phyloP scores from a whole-genome alignment of 495 filamentous ascomycete genomes.

The Annulohypoxylon maeteangense region DNA sequence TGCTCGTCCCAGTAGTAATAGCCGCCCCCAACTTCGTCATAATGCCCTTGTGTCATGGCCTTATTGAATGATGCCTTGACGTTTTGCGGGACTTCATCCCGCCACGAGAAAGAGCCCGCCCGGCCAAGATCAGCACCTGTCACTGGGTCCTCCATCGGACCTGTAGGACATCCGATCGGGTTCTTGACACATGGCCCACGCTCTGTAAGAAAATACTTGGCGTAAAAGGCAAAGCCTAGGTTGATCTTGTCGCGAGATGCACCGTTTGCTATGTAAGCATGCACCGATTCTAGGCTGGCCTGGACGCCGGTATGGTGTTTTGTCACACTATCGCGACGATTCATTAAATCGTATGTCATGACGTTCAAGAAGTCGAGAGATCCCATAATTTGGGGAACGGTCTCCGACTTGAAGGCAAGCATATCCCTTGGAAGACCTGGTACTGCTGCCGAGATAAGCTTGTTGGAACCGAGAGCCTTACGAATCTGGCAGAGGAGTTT shows the following conservation, averaged over 20 bases:
- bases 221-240: conserved; percentile 79
- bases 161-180: conserved; percentile 71
- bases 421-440: conserved; percentile 75
- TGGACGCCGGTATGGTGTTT: conserved; percentile 72
- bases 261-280: conserved; percentile 70
- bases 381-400: conserved; percentile 69
- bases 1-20: conserved; percentile 74
- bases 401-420: conserved; percentile 74
- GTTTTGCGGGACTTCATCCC: conserved; percentile 60
- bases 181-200: conserved; percentile 58
- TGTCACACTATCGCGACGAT: conserved; percentile 74
- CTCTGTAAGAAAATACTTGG: conserved; percentile 75
- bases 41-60: conserved; percentile 64
- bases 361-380: conserved; percentile 80
- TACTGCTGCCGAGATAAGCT: conserved; percentile 75
- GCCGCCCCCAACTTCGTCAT: conserved; percentile 69
- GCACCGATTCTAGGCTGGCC: conserved; percentile 64
- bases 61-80: conserved; percentile 60
- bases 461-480: conserved; percentile 66
- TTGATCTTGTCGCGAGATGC: conserved; percentile 68
- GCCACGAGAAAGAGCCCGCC: conserved; percentile 70
- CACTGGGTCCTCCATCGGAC: conserved; percentile 69
- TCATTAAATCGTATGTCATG: conserved; percentile 85
- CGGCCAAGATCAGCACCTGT: conserved; percentile 73
- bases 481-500: conserved; percentile 70